These are phyloP conservation scores for Calonectria pseudoturangicola DNA, from an alignment of 2,329 filamentous ascomycete genomes.

Conservation along the genomic window DNA sequence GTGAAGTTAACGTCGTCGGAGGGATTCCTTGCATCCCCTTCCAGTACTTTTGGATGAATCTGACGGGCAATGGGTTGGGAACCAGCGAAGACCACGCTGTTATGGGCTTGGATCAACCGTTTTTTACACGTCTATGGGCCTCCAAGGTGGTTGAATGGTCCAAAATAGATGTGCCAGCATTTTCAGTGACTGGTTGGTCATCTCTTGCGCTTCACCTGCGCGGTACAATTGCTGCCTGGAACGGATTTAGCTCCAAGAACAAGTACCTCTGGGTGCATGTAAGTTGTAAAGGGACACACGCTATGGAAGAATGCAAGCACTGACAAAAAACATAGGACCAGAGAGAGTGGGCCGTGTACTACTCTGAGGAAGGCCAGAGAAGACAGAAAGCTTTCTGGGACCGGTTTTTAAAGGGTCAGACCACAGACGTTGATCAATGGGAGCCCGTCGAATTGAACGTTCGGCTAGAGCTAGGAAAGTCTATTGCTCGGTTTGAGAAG, in stretches of 20 bases:
- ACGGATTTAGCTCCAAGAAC: conserved; percentile 4
- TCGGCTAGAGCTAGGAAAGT: conserved; percentile 4
- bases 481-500: neutral
- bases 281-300: neutral
- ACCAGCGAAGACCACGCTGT: conserved; percentile 34
- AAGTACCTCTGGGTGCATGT: conserved; percentile 31
- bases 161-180: conserved; percentile 23
- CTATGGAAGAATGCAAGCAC: neutral
- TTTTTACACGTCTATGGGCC: conserved; percentile 12
- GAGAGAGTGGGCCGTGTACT: conserved; percentile 30
- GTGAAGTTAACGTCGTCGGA: conserved; percentile 23
- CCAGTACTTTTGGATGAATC: conserved; percentile 40
- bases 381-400: conserved; percentile 24
- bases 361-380: conserved; percentile 10
- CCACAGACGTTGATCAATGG: conserved; percentile 16
- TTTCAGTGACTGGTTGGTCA: conserved; percentile 33
- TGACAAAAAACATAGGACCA: conserved; percentile 13
- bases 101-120: conserved; percentile 19
- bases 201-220: conserved; percentile 25
- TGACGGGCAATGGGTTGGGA: conserved; percentile 34
- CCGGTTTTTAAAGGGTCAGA: conserved; percentile 18
- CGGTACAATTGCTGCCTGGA: conserved; percentile 33
- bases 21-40: conserved; percentile 35
- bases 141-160: conserved; percentile 32
- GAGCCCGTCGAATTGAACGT: conserved; percentile 15